Percentiles rank a stretch among this genome's conserved stretches.
phyloP scores from a whole-genome alignment of 2,329 filamentous ascomycete species.

The Davidsoniella virescens region DNA sequence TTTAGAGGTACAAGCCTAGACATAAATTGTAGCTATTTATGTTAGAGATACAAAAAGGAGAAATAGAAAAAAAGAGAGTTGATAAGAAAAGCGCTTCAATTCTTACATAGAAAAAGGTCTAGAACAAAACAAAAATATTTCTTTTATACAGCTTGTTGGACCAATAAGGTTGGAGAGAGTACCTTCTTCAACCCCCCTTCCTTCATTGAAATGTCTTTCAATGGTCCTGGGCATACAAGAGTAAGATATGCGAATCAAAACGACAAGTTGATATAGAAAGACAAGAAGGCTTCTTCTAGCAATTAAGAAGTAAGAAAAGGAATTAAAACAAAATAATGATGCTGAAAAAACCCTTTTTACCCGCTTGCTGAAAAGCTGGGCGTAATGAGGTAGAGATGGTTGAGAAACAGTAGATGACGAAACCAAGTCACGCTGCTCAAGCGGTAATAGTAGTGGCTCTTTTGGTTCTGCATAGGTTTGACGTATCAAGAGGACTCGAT shows the following conservation, averaged over 20 bases:
- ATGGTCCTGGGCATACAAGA: not conserved
- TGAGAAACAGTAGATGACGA: too few species aligned
- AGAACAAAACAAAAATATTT: constrained; percentile 4
- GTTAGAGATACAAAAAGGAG: not conserved
- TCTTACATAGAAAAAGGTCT: constrained; percentile 7
- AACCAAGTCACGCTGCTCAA: too few species aligned
- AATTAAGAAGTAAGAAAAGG: not conserved
- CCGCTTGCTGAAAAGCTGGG: too few species aligned
- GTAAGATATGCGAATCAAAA: not conserved
- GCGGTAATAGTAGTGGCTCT: too few species aligned
- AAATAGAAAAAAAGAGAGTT: not conserved
- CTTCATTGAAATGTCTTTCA: not conserved
- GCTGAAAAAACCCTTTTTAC: too few species aligned
- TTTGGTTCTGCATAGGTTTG: too few species aligned
- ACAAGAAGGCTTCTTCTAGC: not conserved
- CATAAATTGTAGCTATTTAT: too few species aligned
- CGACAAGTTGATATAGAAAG: not conserved
- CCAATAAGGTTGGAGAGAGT: too few species aligned
- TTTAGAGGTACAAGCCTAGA: too few species aligned
- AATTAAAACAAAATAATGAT: not conserved
- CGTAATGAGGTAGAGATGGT: too few species aligned
- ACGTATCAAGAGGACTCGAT: too few species aligned
- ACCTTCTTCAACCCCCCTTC: too few species aligned
- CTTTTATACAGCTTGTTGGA: constrained; percentile 6
- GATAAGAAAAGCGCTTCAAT: constrained; percentile 1